phyloP scores from a whole-genome alignment of 2,329 filamentous ascomycete genomes.

The Cladosporium halotolerans region DNA sequence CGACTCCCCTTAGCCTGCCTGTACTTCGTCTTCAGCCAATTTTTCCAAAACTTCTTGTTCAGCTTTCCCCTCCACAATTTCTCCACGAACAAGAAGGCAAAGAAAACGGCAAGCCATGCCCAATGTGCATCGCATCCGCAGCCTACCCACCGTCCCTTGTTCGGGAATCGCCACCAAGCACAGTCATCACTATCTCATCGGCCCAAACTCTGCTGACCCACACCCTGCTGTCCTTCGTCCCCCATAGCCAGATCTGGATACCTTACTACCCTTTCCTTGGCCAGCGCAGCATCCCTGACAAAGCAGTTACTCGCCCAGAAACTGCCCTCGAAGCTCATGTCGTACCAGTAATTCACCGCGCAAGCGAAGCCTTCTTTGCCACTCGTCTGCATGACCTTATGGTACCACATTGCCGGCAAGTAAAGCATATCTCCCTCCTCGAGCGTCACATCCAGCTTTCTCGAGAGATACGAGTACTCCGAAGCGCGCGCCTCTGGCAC shows the following conservation, averaged over 20 bases:
- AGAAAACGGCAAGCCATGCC: too few species aligned
- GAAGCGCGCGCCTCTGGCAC: conserved; percentile 45
- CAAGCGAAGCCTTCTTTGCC: conserved; percentile 65
- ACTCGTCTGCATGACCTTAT: conserved; percentile 71
- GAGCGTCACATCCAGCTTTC: conserved; percentile 61
- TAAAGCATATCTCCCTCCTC: conserved; percentile 74
- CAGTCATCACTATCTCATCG: too few species aligned
- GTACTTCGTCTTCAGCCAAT: too few species aligned
- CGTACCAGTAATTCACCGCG: conserved; percentile 82
- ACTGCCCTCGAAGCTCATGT: conserved; percentile 68
- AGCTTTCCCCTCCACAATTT: too few species aligned
- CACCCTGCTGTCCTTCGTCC: background rate
- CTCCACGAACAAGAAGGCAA: too few species aligned
- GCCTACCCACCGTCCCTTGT: too few species aligned
- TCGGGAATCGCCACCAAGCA: too few species aligned
- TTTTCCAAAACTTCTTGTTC: too few species aligned
- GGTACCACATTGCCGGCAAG: conserved; percentile 76
- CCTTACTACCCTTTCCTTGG: conserved; percentile 13
- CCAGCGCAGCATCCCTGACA: conserved; percentile 24
- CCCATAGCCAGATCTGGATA: conserved; percentile 19
- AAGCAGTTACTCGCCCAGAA: conserved; percentile 59
- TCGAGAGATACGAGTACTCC: conserved; percentile 52
- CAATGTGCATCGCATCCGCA: too few species aligned
- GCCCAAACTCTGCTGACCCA: too few species aligned
- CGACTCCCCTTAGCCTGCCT: too few species aligned